Conservation (phyloP, 805 yeast species). For the Zygotorulaspora danielsina region DNA sequence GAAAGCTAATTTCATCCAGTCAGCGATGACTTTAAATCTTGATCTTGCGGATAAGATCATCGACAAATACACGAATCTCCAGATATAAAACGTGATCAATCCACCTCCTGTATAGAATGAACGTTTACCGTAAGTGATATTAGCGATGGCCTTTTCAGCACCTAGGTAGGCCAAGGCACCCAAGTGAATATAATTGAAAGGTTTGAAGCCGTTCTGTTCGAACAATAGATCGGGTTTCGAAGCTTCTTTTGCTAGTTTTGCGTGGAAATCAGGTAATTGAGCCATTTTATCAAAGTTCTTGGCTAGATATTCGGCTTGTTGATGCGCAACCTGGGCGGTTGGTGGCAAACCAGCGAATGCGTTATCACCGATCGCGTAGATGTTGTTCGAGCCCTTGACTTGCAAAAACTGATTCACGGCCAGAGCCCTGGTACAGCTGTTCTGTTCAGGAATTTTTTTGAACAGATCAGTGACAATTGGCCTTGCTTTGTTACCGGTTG, state of each 20-base stretch:
- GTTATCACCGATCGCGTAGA: conserved; percentile 91
- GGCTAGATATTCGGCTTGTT: conserved; percentile 81
- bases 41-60: conserved; percentile 87
- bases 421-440: conserved; percentile 80
- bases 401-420: conserved; percentile 72
- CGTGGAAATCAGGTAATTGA: conserved; percentile 38
- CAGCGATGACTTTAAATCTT: conserved; percentile 77
- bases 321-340: conserved; percentile 96
- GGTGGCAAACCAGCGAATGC: conserved; percentile 87
- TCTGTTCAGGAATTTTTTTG: conserved; percentile 70
- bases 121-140: conserved; percentile 74
- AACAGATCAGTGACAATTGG: conserved; percentile 63
- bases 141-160: conserved; percentile 90
- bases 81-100: conserved; percentile 78
- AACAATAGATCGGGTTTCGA: conserved; percentile 41
- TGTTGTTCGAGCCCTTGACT: conserved; percentile 76
- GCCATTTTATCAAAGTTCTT: conserved; percentile 58
- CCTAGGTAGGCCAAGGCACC: conserved; percentile 95
- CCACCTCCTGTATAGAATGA: conserved; percentile 85
- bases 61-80: conserved; percentile 87
- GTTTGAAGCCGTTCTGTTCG: conserved; percentile 48
- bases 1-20: conserved; percentile 82
- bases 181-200: conserved; percentile 78
- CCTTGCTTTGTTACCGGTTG: conserved; percentile 92
- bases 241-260: conserved; percentile 37